Evolutionary conservation across 2,329 filamentous ascomycete species (phyloP), one percentile per base, ranked within the genome.

Genomic region (Orbilia ellipsospora): DNA sequence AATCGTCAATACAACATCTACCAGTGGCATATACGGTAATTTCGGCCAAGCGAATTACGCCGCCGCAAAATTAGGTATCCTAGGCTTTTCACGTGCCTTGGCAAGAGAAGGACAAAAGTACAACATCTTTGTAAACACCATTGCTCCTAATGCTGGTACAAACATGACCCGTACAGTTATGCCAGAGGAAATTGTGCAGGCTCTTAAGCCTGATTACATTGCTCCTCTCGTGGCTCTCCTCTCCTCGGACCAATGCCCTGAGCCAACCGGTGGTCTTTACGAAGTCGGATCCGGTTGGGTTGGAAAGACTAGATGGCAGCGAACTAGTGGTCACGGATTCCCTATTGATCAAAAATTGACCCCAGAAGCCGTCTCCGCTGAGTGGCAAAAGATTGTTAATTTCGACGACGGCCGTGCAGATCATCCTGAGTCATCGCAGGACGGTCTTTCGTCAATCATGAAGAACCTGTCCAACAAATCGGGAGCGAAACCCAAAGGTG

Each of bases 31-130:
- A 83, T 99, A 99, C 82, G 95, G 95, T 80, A 99, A 97, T 88
- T 99, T 99, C 82, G 95, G 95, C 77, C 95, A 99, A 84, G 92
- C 94, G 81, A 99, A 99, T 87, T 99, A 99, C 83, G 88, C 95
- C 77, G 92, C 94, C 73, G 92, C 92, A 70, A 95, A 95, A 90
- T 88, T 88, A 79, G 95, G 92, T 84, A 98, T 99, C 78, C 90
- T 99, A 50, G 95, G 95, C 77, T 93, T 99, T 86, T 97, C 94
- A 48, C 92, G 93, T 80, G 92, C 95, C 60, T 88, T 99, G 66
- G 95, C 95, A 61, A 87, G 95, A 59, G 95, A 99, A 85, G 95
- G 95, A 80, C 88, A 88, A 81, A 98, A 98, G 86, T 93, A 99
- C 87, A 97, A 97, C 87, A 98, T 99, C 83, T 93, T 89, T 80